Percentiles rank a stretch among this genome's conserved stretches.
phyloP scores from a whole-genome alignment of 495 filamentous ascomycete species.

The Penicillium antarcticum region DNA sequence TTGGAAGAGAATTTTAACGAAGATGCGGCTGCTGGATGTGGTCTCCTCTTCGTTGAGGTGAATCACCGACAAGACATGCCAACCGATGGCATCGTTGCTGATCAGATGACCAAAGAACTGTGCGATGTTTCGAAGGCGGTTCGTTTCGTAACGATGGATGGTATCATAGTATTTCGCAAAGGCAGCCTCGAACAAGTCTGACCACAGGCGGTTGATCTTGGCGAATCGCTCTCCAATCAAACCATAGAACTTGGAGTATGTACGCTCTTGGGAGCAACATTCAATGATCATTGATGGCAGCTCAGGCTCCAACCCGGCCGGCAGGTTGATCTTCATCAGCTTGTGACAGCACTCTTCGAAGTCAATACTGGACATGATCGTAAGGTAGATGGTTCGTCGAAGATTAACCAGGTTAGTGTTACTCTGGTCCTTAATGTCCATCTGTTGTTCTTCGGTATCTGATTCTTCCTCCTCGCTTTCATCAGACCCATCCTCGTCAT shows the following conservation, averaged over 20 bases:
- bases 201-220: constrained; percentile 93
- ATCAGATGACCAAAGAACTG: constrained; percentile 92
- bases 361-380: constrained; percentile 90
- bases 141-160: constrained; percentile 95
- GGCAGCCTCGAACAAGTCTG: constrained; percentile 79
- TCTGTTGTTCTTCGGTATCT: constrained; percentile 64
- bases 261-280: constrained; percentile 90
- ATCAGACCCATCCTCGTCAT: constrained; percentile 68
- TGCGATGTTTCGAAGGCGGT: constrained; percentile 88
- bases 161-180: constrained; percentile 96
- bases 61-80: constrained; percentile 82
- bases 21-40: constrained; percentile 91
- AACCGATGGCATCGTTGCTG: constrained; percentile 80
- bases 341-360: constrained; percentile 97
- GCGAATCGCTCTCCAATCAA: constrained; percentile 91
- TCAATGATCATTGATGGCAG: constrained; percentile 96
- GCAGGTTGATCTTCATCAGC: constrained; percentile 86
- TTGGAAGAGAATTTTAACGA: constrained; percentile 96
- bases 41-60: constrained; percentile 96
- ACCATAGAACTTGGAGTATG: constrained; percentile 95
- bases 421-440: constrained; percentile 97
- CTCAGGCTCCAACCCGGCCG: constrained; percentile 83
- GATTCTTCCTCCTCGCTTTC: constrained; percentile 78
- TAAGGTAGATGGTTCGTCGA: constrained; percentile 91
- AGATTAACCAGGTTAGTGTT: constrained; percentile 94